Percentiles rank a stretch among this genome's conserved stretches.
These are phyloP conservation scores for Cyanodermella asteris DNA, from an alignment of 2,329 filamentous ascomycete genomes.

Conservation along the genomic window DNA sequence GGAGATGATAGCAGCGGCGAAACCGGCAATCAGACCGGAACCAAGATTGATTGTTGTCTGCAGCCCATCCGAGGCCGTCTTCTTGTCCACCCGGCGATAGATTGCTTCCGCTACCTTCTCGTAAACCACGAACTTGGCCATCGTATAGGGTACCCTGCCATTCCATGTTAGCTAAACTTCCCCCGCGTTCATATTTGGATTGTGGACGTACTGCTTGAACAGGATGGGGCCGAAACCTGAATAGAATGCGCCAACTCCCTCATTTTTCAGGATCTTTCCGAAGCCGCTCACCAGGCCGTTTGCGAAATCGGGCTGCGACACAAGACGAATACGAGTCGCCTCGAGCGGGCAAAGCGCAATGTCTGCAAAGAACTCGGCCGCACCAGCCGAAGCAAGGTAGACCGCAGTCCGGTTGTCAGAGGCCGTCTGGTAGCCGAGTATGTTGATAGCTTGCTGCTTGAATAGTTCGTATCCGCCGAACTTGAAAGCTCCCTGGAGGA, in stretches of 20 bases:
- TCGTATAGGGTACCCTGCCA: slow-evolving; percentile 65
- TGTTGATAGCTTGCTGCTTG: slow-evolving; percentile 76
- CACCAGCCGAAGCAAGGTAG: slow-evolving; percentile 47
- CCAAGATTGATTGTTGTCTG: slow-evolving; percentile 70
- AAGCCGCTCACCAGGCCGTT: slow-evolving; percentile 60
- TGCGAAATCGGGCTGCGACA: slow-evolving; percentile 71
- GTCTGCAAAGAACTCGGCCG: slow-evolving; percentile 41
- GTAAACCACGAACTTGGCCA: slow-evolving; percentile 88
- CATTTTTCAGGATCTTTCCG: slow-evolving; percentile 59
- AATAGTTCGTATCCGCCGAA: slow-evolving; percentile 92
- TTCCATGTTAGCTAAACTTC: slow-evolving; percentile 4
- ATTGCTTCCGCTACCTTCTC: slow-evolving; percentile 64
- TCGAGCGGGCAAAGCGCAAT: slow-evolving; percentile 69
- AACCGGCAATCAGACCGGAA: slow-evolving; percentile 67
- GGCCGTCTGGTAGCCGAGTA: slow-evolving; percentile 55
- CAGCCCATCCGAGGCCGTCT: slow-evolving; percentile 39
- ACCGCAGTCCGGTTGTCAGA: slow-evolving; percentile 59
- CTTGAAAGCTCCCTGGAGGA: slow-evolving; percentile 84
- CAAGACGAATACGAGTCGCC: slow-evolving; percentile 82
- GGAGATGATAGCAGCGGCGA: slow-evolving; percentile 68
- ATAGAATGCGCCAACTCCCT: slow-evolving; percentile 75
- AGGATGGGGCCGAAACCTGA: slow-evolving; percentile 73
- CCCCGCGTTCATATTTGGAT: background rate
- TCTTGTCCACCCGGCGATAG: slow-evolving; percentile 51
- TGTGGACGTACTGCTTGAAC: slow-evolving; percentile 51